These are phyloP conservation scores for Skeletonema grethae DNA, from an alignment of 108 stramenopile genomes.

Conservation along the genomic window DNA sequence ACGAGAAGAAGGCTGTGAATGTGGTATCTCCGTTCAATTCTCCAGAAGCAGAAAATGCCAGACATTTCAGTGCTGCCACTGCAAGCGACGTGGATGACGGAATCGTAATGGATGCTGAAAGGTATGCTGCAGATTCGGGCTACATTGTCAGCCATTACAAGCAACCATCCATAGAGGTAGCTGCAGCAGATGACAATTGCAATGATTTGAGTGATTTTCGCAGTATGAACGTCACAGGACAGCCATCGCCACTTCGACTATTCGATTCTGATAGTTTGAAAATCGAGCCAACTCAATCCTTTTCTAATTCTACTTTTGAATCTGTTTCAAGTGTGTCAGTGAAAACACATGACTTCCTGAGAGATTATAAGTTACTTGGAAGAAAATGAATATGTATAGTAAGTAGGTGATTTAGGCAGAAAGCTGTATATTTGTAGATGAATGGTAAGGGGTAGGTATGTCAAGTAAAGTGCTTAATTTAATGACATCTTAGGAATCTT, in stretches of 20 bases:
- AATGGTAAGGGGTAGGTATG: too few relatives aligned
- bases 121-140: neutral
- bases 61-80: neutral
- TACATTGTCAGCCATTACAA: neutral
- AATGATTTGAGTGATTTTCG: neutral
- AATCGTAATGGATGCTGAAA: neutral
- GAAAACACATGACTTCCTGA: neutral
- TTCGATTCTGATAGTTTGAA: neutral
- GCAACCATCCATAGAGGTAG: neutral
- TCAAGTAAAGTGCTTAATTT: too few relatives aligned
- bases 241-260: neutral
- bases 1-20: slow-evolving; percentile 19
- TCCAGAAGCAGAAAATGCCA: neutral
- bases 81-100: neutral
- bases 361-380: neutral
- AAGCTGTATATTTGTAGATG: too few relatives aligned
- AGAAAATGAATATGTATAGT: neutral
- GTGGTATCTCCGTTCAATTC: neutral
- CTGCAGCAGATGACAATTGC: neutral
- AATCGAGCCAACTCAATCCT: neutral
- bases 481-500: too few relatives aligned
- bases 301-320: neutral
- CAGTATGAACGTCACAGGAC: neutral
- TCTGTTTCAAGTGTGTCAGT: neutral
- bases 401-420: too few relatives aligned